These are phyloP conservation scores for Hericium rajendrae DNA, from an alignment of 768 basidiomycete genomes.

Conservation along the genomic window DNA sequence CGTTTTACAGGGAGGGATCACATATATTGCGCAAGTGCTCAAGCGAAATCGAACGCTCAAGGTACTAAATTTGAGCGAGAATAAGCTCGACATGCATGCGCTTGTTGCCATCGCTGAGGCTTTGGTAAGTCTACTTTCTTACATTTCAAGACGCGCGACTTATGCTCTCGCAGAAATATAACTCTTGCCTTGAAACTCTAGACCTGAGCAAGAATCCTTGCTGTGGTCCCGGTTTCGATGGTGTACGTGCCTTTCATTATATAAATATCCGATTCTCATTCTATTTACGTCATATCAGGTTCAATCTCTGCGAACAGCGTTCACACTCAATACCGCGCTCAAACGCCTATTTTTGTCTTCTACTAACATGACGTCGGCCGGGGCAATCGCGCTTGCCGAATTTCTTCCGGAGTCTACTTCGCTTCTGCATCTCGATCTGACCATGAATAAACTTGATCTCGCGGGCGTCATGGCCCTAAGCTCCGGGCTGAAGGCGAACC, in stretches of 20 bases:
- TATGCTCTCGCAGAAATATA: constrained; percentile 69
- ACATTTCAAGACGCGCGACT: not conserved
- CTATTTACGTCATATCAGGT: constrained; percentile 34
- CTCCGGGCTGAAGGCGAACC: constrained; percentile 76
- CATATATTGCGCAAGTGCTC: constrained; percentile 88
- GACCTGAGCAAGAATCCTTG: constrained; percentile 93
- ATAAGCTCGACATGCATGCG: constrained; percentile 80
- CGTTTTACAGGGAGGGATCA: constrained; percentile 56
- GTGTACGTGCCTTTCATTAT: constrained; percentile 41
- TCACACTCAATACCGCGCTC: constrained; percentile 84
- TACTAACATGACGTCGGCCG: constrained; percentile 68
- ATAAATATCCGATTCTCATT: not conserved
- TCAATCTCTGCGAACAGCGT: constrained; percentile 83
- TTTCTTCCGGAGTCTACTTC: constrained; percentile 87
- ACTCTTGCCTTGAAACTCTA: constrained; percentile 84
- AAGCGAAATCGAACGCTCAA: constrained; percentile 94
- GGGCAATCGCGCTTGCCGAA: constrained; percentile 92
- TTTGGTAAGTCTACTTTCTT: constrained; percentile 43
- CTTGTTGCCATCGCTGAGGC: constrained; percentile 81
- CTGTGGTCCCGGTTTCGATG: constrained; percentile 80
- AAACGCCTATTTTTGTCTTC: constrained; percentile 88
- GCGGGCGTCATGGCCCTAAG: constrained; percentile 91
- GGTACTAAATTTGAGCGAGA: constrained; percentile 89
- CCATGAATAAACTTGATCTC: constrained; percentile 71
- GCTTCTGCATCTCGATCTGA: constrained; percentile 86